Conservation (phyloP, 2,329 filamentous ascomycete species). For the Ophiostoma triangulosporum region DNA sequence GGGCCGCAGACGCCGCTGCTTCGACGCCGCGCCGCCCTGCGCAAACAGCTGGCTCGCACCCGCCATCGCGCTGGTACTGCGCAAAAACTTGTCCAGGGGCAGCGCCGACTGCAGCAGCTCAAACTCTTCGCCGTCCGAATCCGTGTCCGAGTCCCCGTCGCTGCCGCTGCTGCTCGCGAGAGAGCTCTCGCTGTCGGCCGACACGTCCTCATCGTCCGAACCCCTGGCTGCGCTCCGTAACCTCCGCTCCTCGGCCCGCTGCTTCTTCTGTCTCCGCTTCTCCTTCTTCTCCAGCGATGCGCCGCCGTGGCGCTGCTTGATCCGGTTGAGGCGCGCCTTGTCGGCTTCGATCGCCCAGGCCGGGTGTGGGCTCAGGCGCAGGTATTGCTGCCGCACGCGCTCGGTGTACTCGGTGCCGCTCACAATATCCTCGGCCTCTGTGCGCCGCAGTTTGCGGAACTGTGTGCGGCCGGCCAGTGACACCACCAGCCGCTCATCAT, state of each 20-base stretch:
- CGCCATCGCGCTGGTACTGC: constrained; percentile 56
- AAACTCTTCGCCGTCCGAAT: constrained; percentile 28
- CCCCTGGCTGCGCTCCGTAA: neutral
- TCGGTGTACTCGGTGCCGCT: constrained; percentile 74
- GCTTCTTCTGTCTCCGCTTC: constrained; percentile 1
- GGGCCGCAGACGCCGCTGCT: constrained; percentile 62
- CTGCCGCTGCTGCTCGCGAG: neutral
- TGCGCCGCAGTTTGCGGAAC: constrained; percentile 68
- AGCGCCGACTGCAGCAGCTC: constrained; percentile 51
- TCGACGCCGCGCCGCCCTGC: constrained; percentile 18
- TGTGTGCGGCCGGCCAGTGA: constrained; percentile 66
- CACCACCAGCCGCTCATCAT: constrained; percentile 76
- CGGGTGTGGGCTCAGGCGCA: constrained; percentile 45
- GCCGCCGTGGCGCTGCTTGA: constrained; percentile 9
- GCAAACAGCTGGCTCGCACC: constrained; percentile 18
- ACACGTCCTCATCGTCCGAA: constrained; percentile 1
- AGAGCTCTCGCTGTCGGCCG: constrained; percentile 13
- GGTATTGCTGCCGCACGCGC: constrained; percentile 66
- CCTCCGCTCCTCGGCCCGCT: constrained; percentile 32
- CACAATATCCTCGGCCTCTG: constrained; percentile 74
- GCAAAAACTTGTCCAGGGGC: constrained; percentile 68
- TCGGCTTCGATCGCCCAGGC: constrained; percentile 44
- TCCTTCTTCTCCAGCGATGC: neutral
- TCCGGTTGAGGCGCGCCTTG: constrained; percentile 36
- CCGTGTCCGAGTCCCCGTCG: constrained; percentile 12